phyloP scores from a whole-genome alignment of 2,329 filamentous ascomycete genomes.

The Pseudogymnoascus sp. region DNA sequence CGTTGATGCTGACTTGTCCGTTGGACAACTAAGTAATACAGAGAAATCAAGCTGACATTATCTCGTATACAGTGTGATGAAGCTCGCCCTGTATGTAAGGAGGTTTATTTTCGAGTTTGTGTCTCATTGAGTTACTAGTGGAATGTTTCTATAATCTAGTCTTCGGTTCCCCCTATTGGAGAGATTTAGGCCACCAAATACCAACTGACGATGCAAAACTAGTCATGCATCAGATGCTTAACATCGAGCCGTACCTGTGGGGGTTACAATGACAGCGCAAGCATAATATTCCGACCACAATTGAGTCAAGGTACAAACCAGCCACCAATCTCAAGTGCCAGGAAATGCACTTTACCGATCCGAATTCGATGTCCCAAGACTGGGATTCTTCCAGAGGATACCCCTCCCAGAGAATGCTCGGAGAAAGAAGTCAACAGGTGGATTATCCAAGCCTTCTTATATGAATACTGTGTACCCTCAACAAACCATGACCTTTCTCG shows the following conservation, averaged over 20 bases:
- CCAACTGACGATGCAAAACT: not conserved
- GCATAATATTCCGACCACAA: constrained; percentile 8
- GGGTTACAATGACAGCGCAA: constrained; percentile 12
- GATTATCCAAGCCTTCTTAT: constrained; percentile 19
- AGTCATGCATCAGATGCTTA: constrained; percentile 20
- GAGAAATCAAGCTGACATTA: not conserved
- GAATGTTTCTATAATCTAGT: not conserved
- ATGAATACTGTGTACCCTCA: constrained; percentile 19
- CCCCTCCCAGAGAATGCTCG: constrained; percentile 13
- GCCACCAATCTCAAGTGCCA: constrained; percentile 11
- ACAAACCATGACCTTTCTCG: constrained; percentile 16
- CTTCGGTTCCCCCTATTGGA: not conserved
- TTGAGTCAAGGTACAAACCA: not conserved
- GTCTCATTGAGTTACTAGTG: not conserved
- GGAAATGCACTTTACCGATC: constrained; percentile 19
- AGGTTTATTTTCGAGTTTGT: not conserved
- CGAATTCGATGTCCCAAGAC: constrained; percentile 17
- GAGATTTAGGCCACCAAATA: not conserved
- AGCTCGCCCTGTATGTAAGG: constrained; percentile 18
- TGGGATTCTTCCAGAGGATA: constrained; percentile 16
- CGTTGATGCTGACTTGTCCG: not conserved
- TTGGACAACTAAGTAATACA: not conserved
- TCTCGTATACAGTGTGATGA: constrained; percentile 17
- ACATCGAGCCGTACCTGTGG: constrained; percentile 17
- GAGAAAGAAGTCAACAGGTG: constrained; percentile 14